Evolutionary conservation across 345 rosid species (phyloP).

Genomic region (Dovyalis caffra): DNA sequence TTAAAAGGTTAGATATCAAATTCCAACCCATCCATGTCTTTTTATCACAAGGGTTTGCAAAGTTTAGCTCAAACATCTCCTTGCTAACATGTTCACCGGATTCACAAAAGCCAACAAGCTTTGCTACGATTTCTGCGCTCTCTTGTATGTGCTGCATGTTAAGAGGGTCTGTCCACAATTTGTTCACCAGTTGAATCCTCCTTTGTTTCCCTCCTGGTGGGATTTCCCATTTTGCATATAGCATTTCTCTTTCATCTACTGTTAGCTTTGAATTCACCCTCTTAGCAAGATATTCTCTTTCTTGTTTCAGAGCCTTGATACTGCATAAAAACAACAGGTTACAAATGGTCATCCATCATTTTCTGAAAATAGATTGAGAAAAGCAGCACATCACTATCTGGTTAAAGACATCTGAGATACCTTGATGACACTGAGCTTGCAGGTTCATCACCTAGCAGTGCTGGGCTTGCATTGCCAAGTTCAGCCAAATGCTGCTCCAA

Average conservation of each 20-base stretch:
- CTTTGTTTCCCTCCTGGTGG: slow-evolving; percentile 82
- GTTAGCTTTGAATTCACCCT: slow-evolving; percentile 72
- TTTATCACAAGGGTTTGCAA: slow-evolving; percentile 70
- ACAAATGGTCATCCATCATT: not conserved
- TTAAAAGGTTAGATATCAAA: slow-evolving; percentile 70
- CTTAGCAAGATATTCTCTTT: slow-evolving; percentile 83
- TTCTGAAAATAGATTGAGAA: not conserved
- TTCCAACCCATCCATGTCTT: slow-evolving; percentile 98
- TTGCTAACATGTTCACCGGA: slow-evolving; percentile 66
- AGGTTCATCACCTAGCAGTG: slow-evolving; percentile 87
- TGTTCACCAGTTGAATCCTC: slow-evolving; percentile 78
- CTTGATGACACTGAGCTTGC: slow-evolving; percentile 84
- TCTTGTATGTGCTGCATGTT: slow-evolving; percentile 66
- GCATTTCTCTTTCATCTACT: slow-evolving; percentile 72
- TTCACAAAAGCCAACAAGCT: slow-evolving; percentile 89
- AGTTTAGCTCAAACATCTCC: slow-evolving; percentile 90
- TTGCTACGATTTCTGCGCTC: slow-evolving; percentile 78
- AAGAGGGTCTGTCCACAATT: slow-evolving; percentile 83
- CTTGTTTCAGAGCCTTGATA: slow-evolving; percentile 76
- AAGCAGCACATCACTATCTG: not conserved
- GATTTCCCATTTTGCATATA: slow-evolving; percentile 80
- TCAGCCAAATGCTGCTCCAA: slow-evolving; percentile 91
- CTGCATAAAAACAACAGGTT: slow-evolving; percentile 35
- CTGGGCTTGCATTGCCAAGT: slow-evolving; percentile 96
- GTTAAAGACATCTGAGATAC: slow-evolving; percentile 28